Percentiles rank a stretch among this genome's conserved stretches.
These are phyloP conservation scores for Dalbergia oliveri DNA, from an alignment of 306 rosid species.

Conservation along the genomic window DNA sequence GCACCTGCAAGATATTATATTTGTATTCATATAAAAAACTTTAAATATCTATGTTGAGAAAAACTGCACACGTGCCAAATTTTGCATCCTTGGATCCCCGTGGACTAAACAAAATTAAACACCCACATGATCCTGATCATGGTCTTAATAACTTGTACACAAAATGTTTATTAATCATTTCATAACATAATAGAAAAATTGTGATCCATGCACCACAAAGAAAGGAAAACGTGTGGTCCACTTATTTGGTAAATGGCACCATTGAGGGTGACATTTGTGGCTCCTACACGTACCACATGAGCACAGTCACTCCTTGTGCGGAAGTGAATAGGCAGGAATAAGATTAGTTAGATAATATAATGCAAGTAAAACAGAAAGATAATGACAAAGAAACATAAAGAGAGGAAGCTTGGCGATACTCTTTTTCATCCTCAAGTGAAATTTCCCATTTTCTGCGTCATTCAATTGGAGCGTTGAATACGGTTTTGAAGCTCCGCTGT, in stretches of 20 bases:
- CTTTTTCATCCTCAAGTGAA: neutral
- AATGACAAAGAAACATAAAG: neutral
- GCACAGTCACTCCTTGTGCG: neutral
- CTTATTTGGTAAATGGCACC: neutral
- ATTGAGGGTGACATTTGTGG: neutral
- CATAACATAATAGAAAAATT: neutral
- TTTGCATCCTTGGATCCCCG: neutral
- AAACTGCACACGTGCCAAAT: neutral
- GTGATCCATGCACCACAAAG: neutral
- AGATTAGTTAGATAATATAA: neutral
- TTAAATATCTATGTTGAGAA: neutral
- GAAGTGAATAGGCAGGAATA: neutral
- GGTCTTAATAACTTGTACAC: no score
- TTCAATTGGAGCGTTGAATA: neutral
- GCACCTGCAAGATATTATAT: no score
- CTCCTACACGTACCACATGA: neutral
- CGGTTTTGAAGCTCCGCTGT: neutral
- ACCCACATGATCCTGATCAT: neutral
- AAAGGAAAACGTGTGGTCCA: neutral
- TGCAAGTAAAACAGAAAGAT: neutral
- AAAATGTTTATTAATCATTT: neutral
- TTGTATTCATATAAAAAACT: no score
- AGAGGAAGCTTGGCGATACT: neutral
- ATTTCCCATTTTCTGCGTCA: neutral
- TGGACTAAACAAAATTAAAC: neutral